Conservation (phyloP, 1,284 basidiomycete genomes). For the Papiliotrema fonsecae region DNA sequence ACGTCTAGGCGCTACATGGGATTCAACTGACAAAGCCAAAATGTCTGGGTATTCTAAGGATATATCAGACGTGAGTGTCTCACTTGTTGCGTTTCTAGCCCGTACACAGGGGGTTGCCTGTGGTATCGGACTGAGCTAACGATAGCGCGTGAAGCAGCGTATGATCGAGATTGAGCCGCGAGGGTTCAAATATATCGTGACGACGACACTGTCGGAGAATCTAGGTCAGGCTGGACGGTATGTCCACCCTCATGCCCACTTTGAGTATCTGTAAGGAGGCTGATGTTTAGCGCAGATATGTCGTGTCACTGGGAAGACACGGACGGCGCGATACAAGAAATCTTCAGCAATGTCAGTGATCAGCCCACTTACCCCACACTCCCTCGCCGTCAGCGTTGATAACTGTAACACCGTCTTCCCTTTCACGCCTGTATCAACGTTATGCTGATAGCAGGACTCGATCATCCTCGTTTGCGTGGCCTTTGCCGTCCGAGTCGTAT, state of each 20-base stretch:
- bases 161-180: constrained; percentile 42
- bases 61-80: constrained; percentile 40
- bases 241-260: constrained; percentile 2
- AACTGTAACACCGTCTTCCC: no score
- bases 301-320: constrained; percentile 47
- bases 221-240: constrained; percentile 42
- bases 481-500: constrained; percentile 35
- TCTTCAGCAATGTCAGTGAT: constrained; percentile 40
- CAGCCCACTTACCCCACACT: background rate
- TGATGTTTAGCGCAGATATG: constrained; percentile 38
- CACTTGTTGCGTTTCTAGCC: background rate
- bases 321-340: constrained; percentile 40
- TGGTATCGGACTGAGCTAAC: background rate
- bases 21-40: constrained; percentile 23
- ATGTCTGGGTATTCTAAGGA: constrained; percentile 36
- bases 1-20: constrained; percentile 26
- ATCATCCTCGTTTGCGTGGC: constrained; percentile 42
- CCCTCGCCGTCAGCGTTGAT: no score
- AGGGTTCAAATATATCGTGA: constrained; percentile 46
- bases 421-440: no score
- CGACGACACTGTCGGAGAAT: constrained; percentile 39
- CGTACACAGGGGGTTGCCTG: background rate
- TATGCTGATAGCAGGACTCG: constrained; percentile 29
- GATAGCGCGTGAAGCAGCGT: constrained; percentile 34
- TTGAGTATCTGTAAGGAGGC: background rate